Percentiles rank a stretch among this genome's conserved stretches.
phyloP scores from a whole-genome alignment of 495 filamentous ascomycete species.

The Penicillium riverlandense region DNA sequence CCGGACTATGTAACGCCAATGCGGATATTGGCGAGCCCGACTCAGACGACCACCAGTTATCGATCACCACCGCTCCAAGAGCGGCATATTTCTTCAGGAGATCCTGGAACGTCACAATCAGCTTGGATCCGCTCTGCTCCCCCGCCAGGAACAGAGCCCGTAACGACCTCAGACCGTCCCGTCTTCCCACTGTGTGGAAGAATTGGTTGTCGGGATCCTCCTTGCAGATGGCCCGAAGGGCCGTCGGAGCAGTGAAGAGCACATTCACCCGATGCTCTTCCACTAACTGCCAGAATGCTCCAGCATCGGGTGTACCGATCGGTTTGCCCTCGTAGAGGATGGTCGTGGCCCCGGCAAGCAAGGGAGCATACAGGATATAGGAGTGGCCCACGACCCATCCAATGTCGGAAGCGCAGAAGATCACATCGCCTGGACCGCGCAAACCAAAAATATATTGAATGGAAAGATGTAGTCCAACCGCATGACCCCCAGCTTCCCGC shows the following conservation, averaged over 20 bases:
- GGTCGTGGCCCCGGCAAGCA: constrained; percentile 78
- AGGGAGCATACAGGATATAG: constrained; percentile 77
- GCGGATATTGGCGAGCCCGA: constrained; percentile 86
- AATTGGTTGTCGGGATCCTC: constrained; percentile 70
- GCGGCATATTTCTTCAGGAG: constrained; percentile 59
- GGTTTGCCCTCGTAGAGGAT: constrained; percentile 94
- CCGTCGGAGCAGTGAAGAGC: constrained; percentile 81
- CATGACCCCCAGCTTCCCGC: constrained; percentile 77
- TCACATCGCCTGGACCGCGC: constrained; percentile 71
- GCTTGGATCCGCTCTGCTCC: constrained; percentile 80
- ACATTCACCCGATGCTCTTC: constrained; percentile 78
- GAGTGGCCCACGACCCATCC: constrained; percentile 84
- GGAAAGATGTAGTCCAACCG: constrained; percentile 73
- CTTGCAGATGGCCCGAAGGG: constrained; percentile 76
- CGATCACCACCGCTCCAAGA: constrained; percentile 61
- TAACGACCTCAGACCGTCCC: constrained; percentile 62
- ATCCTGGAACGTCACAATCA: constrained; percentile 70
- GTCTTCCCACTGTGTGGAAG: constrained; percentile 52
- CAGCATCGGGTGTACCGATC: constrained; percentile 79
- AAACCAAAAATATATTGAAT: constrained; percentile 75
- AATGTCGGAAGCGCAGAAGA: constrained; percentile 76
- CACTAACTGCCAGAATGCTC: constrained; percentile 80
- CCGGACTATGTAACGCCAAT: constrained; percentile 48
- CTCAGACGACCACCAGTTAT: constrained; percentile 97
- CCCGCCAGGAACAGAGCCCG: constrained; percentile 79